These are phyloP conservation scores for Heritiera fomes DNA, from an alignment of 345 rosid genomes.

Conservation along the genomic window DNA sequence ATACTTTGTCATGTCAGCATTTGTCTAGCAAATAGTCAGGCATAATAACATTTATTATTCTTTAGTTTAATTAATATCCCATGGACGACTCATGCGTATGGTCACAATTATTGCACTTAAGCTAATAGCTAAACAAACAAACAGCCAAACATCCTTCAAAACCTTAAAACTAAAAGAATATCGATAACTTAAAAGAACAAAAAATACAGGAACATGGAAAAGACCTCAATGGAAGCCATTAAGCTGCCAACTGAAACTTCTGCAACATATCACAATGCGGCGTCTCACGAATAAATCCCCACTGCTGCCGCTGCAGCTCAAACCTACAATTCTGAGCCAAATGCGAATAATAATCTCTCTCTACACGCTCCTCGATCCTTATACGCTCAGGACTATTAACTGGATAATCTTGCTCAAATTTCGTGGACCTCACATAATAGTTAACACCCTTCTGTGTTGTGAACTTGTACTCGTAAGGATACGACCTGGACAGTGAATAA, in stretches of 20 bases:
- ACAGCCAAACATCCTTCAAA: slow-evolving; percentile 28
- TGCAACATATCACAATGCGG: slow-evolving; percentile 83
- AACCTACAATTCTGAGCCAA: slow-evolving; percentile 79
- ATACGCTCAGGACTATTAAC: slow-evolving; percentile 45
- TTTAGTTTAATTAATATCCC: background rate
- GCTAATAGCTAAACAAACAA: background rate
- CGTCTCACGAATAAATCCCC: slow-evolving; percentile 88
- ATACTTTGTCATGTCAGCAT: background rate
- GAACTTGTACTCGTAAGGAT: slow-evolving; percentile 77
- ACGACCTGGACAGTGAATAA: slow-evolving; percentile 62
- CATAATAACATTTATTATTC: background rate
- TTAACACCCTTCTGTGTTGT: slow-evolving; percentile 73
- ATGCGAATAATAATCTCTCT: slow-evolving; percentile 68
- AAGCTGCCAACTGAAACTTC: slow-evolving; percentile 54
- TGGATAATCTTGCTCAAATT: slow-evolving; percentile 80
- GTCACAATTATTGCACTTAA: background rate
- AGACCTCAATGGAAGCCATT: slow-evolving; percentile 46
- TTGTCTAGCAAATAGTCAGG: background rate
- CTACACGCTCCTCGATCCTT: slow-evolving; percentile 59
- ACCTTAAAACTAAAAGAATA: background rate
- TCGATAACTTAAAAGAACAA: background rate
- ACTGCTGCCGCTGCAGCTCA: slow-evolving; percentile 85
- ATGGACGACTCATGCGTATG: background rate
- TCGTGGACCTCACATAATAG: slow-evolving; percentile 73
- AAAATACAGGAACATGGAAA: slow-evolving; percentile 6